Evolutionary conservation across 495 filamentous ascomycete genomes (phyloP).

Genomic region (Lindgomyces ingoldianus): DNA sequence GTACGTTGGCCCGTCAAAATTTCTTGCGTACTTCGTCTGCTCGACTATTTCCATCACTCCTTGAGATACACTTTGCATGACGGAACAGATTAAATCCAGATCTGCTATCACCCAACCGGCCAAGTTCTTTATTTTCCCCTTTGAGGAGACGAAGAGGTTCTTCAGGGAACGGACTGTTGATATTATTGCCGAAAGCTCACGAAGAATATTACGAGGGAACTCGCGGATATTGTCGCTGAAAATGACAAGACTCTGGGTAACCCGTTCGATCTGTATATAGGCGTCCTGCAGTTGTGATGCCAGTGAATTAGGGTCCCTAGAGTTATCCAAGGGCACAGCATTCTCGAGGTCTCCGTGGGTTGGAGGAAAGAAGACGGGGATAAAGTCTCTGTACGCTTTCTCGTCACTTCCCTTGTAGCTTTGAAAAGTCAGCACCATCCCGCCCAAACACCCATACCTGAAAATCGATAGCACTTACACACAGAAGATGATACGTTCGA

Average conservation of each 20-base stretch:
- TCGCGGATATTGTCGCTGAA: conserved; percentile 14
- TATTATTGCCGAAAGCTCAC: conserved; percentile 7
- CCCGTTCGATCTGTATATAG: conserved; percentile 5
- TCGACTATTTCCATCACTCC: conserved; percentile 16
- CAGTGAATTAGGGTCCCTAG: background rate
- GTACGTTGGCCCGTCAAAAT: background rate
- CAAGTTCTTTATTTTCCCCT: background rate
- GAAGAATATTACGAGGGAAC: conserved; percentile 12
- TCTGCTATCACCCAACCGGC: conserved; percentile 1
- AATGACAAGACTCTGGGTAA: background rate
- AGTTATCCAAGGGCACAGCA: background rate
- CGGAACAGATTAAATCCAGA: conserved; percentile 21
- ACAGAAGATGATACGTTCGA: conserved; percentile 34
- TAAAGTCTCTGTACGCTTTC: conserved; percentile 22
- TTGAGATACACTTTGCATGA: conserved; percentile 12
- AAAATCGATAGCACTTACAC: background rate
- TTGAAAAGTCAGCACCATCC: background rate
- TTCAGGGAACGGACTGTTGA: conserved; percentile 4
- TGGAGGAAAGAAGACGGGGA: conserved; percentile 33
- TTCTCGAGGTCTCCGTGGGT: conserved; percentile 24
- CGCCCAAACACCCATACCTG: background rate
- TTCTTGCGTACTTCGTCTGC: conserved; percentile 8
- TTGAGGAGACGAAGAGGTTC: background rate
- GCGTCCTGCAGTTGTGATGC: conserved; percentile 5
- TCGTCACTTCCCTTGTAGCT: conserved; percentile 16